Evolutionary conservation across 352 stramenopile species (phyloP), one percentile per base, ranked within the genome.

Genomic region (Phytopythium boreale): DNA sequence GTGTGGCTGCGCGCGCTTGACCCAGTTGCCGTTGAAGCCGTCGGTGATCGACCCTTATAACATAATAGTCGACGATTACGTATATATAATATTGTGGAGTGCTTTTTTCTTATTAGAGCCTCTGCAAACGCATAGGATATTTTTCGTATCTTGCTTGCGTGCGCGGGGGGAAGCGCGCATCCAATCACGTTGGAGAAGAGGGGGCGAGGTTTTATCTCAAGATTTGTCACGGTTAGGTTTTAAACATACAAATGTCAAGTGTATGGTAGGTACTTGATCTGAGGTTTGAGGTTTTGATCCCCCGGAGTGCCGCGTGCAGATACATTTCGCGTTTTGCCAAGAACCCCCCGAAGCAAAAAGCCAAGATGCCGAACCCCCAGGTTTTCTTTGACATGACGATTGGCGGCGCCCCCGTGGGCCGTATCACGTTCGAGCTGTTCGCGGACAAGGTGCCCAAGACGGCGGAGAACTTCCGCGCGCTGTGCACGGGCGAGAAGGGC

Each of bases 361-460:
- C 69, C 61, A 82, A 71, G 66, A 95, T 95, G 87, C 58, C 85
- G 59, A 97, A 98, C 85, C 93, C 93, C 44, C 74, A 82, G 47
- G 97, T 99, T 37, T 99, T 98, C 75, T 98, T 99, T 69, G 97
- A 99, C 73, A 98, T 99, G 80, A 91, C 93, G 75, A 92, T 99
- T 67, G 96, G 90, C 63, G 96, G 93, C 49, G 79, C 82, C 58
- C 74, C 93, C 56, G 83, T 81, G 15, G 97, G 97, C 65, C 82
- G 97, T 63, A 97, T 99, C 62, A 73, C 68, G 60, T 87, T 93
- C 52, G 84, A 93, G 77, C 78, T 96, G 64, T 95, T 92, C 69
- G 85, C 79, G 44, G 82, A 96, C 78, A 92, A 90, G 27, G 86
- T 95, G 39, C 86, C 86, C 62, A 96, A 97, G 70, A 99, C 97